Conservation (phyloP, 1,284 basidiomycete genomes). For the Naganishia sp. region DNA sequence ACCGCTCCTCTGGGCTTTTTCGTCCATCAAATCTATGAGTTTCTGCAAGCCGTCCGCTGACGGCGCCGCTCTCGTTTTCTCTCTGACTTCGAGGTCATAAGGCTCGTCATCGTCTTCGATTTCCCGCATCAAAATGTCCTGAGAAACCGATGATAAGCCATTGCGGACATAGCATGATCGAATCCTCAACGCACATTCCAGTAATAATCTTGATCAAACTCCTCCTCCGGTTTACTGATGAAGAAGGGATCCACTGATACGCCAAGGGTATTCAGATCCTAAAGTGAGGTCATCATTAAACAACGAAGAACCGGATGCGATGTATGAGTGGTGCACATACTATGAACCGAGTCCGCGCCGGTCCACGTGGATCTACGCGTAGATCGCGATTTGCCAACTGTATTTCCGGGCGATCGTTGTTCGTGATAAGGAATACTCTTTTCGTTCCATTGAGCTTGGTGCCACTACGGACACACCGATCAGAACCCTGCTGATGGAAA, state of each 20-base stretch:
- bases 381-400: conserved; percentile 43
- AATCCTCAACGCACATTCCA: conserved; percentile 69
- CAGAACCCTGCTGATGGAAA: conserved; percentile 14
- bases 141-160: background rate
- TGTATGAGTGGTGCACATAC: conserved; percentile 36
- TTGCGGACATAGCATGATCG: too few relatives aligned
- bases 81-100: conserved; percentile 41
- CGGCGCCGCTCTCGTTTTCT: conserved; percentile 6
- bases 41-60: conserved; percentile 72
- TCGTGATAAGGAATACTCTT: conserved; percentile 88
- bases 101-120: conserved; percentile 57
- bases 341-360: conserved; percentile 46
- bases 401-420: conserved; percentile 72
- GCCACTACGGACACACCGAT: conserved; percentile 58
- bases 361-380: conserved; percentile 40
- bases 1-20: conserved; percentile 80
- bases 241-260: conserved; percentile 80
- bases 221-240: conserved; percentile 69
- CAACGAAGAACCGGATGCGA: background rate
- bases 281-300: too few relatives aligned
- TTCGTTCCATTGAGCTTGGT: conserved; percentile 73
- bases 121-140: conserved; percentile 61
- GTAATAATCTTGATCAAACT: conserved; percentile 75
- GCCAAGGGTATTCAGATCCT: conserved; percentile 33
- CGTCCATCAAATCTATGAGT: conserved; percentile 52